Conservation (phyloP, 768 basidiomycete species). For the Trichaptum fuscoviolaceum region DNA sequence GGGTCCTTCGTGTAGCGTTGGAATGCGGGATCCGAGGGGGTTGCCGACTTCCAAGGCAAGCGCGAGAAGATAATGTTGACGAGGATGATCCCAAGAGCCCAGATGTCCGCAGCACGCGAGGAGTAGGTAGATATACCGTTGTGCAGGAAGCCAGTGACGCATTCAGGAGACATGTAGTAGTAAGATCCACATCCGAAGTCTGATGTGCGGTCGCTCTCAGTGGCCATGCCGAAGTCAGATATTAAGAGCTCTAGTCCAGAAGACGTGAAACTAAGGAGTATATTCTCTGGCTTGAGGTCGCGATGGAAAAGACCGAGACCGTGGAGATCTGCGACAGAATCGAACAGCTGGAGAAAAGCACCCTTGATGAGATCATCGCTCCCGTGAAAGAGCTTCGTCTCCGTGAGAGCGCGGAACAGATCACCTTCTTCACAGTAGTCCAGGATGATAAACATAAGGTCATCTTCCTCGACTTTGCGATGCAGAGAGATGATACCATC, state of each 20-base stretch:
- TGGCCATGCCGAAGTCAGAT: conserved; percentile 60
- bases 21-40: conserved; percentile 62
- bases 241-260: conserved; percentile 32
- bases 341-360: conserved; percentile 74
- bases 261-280: conserved; percentile 41
- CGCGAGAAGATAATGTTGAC: conserved; percentile 77
- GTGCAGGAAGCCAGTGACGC: conserved; percentile 36
- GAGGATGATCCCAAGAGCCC: conserved; percentile 76
- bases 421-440: conserved; percentile 59
- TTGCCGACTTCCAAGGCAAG: conserved; percentile 74
- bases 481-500: conserved; percentile 61
- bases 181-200: conserved; percentile 57
- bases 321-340: conserved; percentile 75
- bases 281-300: conserved; percentile 84
- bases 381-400: conserved; percentile 44
- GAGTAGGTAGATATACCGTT: conserved; percentile 44
- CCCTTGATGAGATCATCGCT: conserved; percentile 58
- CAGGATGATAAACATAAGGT: conserved; percentile 62
- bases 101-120: conserved; percentile 61
- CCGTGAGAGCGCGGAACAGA: conserved; percentile 66
- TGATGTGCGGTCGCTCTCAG: conserved; percentile 35
- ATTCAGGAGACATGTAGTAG: conserved; percentile 74
- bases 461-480: conserved; percentile 52
- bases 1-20: conserved; percentile 54
- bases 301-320: conserved; percentile 70